Evolutionary conservation across 2,329 filamentous ascomycete species (phyloP), one percentile per base, ranked within the genome.

Genomic region (Fusarium stilboides): DNA sequence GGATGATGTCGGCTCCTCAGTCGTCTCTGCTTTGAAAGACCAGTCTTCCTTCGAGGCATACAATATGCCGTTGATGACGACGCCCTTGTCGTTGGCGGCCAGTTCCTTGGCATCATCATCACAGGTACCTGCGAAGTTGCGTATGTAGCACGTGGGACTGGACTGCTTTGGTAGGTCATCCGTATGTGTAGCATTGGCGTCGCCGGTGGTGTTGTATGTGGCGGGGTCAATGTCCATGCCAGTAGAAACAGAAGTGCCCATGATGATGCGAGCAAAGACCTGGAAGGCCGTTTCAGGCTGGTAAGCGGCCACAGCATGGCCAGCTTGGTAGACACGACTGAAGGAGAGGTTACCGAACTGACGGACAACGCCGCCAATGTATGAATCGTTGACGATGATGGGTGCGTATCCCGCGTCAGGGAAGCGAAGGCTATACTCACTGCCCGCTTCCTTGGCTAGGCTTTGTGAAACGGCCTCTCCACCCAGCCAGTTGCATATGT

Each of bases 331-430:
- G 47, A 92, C 83, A 9, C 90, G 85, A 55, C 87, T 88, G 76
- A 92, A 92, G 17, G 86, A 89, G 55, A 92, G 85, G 71, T 94
- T 94, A 13, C 91, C 92, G 72, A 88, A 92, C 77, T 96, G 92
- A 6, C 92, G 87, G 0, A 93, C 92, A 57, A 88, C 87, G 20
- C 93, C 93, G 52, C 88, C 92, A 74, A 89, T 87, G 78, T 91
- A 91, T 8, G 86, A 84, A 26, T 84, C 85, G 75, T 93, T 92
- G 40, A 92, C 88, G 14, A 89, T 81, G 65, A 96, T 89, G 15
- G 91, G 88, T 1, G 88, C 87, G 76, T 96, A 96, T 1, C 92
- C 92, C 1, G 93, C 89, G 0, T 81, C 77, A 3, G 84, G 80
- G 76, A 95, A 96, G 28, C 80, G 78, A 2, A 80, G 78, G 0